Evolutionary conservation across 352 stramenopile genomes (phyloP).

Genomic region (Globisporangium echinulatum): DNA sequence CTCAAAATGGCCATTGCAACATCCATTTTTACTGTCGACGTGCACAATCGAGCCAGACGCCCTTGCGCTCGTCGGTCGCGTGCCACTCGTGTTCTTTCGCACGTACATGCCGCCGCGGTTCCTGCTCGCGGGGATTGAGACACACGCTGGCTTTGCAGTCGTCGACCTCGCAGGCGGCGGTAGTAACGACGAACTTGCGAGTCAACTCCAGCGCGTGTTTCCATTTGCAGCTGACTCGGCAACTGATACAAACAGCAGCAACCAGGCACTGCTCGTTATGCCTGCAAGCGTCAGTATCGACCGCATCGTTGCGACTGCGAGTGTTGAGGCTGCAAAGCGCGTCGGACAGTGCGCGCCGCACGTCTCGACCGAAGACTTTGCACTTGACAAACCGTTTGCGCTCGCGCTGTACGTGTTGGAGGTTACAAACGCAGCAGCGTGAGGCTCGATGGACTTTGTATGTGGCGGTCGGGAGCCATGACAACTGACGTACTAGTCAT

Average conservation of each 20-base stretch:
- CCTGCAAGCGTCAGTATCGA: slow-evolving; percentile 37
- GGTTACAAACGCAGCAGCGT: not conserved
- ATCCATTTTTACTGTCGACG: slow-evolving; percentile 8
- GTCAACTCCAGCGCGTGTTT: slow-evolving; percentile 8
- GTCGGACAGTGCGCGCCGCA: slow-evolving; percentile 49
- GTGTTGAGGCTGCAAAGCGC: slow-evolving; percentile 3
- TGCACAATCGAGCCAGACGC: slow-evolving; percentile 24
- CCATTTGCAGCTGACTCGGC: not conserved
- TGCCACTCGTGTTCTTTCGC: slow-evolving; percentile 56
- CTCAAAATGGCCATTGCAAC: no score
- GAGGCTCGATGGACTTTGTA: no score
- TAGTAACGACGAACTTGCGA: not conserved
- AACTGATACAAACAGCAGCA: no score
- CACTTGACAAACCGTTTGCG: slow-evolving; percentile 30
- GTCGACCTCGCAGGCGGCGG: slow-evolving; percentile 45
- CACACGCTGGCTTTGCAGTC: slow-evolving; percentile 25
- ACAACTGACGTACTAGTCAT: no score
- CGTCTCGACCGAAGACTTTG: slow-evolving; percentile 53
- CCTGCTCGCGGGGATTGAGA: slow-evolving; percentile 28
- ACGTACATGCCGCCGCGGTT: slow-evolving; percentile 83
- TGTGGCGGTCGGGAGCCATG: no score
- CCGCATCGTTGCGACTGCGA: slow-evolving; percentile 11
- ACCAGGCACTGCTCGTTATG: slow-evolving; percentile 26
- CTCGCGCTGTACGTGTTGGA: slow-evolving; percentile 35
- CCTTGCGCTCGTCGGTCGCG: slow-evolving; percentile 2